Evolutionary conservation across 352 stramenopile genomes (phyloP).

Genomic region (Phytophthora sp.): DNA sequence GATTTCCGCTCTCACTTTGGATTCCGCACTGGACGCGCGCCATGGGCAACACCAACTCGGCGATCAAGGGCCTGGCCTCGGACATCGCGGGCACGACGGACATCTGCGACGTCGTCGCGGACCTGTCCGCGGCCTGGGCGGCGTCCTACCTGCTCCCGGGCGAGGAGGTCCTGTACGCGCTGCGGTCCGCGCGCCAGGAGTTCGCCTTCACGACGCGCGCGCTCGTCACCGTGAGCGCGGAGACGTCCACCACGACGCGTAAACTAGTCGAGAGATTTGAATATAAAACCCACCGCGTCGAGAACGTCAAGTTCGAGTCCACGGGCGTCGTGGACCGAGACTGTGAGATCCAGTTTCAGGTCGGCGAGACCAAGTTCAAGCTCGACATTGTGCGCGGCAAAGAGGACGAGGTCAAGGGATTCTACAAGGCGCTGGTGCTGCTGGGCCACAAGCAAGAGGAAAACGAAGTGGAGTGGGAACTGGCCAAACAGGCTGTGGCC

Average conservation of each 20-base stretch:
- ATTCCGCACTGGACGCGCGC: conserved; percentile 19
- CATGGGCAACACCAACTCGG: conserved; percentile 34
- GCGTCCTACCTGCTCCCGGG: conserved; percentile 40
- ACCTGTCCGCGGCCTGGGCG: conserved; percentile 31
- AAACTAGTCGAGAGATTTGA: conserved; percentile 44
- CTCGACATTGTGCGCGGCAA: conserved; percentile 41
- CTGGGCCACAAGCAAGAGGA: conserved; percentile 41
- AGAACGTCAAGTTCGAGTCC: conserved; percentile 47
- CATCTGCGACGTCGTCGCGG: conserved; percentile 47
- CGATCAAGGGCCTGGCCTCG: conserved; percentile 47
- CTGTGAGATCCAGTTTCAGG: conserved; percentile 48
- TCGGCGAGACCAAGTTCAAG: conserved; percentile 31
- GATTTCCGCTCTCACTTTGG: conserved; percentile 9
- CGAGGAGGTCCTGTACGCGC: conserved; percentile 52
- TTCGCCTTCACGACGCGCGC: conserved; percentile 64
- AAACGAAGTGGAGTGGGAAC: conserved; percentile 45
- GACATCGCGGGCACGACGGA: conserved; percentile 54
- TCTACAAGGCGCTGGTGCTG: conserved; percentile 52
- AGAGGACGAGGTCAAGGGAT: conserved; percentile 30
- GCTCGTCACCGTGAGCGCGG: conserved; percentile 41
- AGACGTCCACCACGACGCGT: conserved; percentile 37
- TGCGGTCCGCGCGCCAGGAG: conserved; percentile 61
- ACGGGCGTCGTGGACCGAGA: conserved; percentile 53
- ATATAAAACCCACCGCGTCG: conserved; percentile 33
- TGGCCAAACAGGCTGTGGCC: conserved; percentile 29